These are phyloP conservation scores for Balansia obtecta DNA, from an alignment of 2,329 filamentous ascomycete species.

Conservation along the genomic window DNA sequence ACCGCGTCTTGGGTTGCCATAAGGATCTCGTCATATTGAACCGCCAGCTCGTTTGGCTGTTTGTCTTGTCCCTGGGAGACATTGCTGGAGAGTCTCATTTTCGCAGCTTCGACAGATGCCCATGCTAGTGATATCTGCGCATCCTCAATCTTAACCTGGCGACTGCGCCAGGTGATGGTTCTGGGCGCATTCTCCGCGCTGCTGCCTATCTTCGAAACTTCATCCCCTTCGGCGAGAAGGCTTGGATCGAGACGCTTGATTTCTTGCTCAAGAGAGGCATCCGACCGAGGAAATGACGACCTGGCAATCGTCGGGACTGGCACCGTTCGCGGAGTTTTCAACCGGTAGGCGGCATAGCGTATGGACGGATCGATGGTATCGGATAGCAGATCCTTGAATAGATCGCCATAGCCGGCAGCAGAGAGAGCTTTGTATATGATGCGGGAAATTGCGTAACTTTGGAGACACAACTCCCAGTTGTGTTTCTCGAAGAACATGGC, in stretches of 20 bases:
- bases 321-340: constrained; percentile 74
- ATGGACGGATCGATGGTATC: constrained; percentile 87
- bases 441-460: constrained; percentile 61
- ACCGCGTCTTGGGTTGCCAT: constrained; percentile 86
- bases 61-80: constrained; percentile 30
- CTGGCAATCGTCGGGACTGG: constrained; percentile 69
- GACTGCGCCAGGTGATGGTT: constrained; percentile 73
- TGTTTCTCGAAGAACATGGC: constrained; percentile 78
- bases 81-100: constrained; percentile 33
- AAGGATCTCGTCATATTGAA: constrained; percentile 82
- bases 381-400: constrained; percentile 75
- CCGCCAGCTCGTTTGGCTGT: constrained; percentile 56
- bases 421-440: constrained; percentile 73
- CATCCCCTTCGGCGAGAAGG: constrained; percentile 44
- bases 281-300: constrained; percentile 60
- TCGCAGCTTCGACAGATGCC: constrained; percentile 50
- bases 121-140: constrained; percentile 81
- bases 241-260: constrained; percentile 60
- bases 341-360: constrained; percentile 86
- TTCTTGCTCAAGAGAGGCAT: constrained; percentile 47
- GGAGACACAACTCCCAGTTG: constrained; percentile 68
- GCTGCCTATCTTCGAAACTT: constrained; percentile 36
- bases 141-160: constrained; percentile 82
- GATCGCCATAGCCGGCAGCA: constrained; percentile 47
- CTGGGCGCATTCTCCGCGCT: constrained; percentile 49